Evolutionary conservation across 768 basidiomycete species (phyloP).

Genomic region (Macrolepiota fuliginosa): DNA sequence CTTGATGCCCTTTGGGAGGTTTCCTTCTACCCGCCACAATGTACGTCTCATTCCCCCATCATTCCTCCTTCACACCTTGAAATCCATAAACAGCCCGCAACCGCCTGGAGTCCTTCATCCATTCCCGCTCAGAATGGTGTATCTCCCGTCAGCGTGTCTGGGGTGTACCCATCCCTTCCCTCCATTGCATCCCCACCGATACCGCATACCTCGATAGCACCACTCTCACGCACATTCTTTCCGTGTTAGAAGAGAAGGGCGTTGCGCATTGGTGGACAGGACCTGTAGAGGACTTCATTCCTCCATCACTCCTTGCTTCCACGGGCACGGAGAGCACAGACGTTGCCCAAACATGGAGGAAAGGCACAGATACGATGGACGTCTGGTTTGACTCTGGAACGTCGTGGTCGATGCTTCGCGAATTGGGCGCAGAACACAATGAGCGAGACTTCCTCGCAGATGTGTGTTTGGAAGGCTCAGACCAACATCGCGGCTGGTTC

Average conservation of each 20-base stretch:
- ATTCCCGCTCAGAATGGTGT: slow-evolving; percentile 95
- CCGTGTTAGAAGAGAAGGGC: slow-evolving; percentile 72
- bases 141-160: slow-evolving; percentile 97
- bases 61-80: neutral
- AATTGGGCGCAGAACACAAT: slow-evolving; percentile 29
- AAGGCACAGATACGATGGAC: slow-evolving; percentile 95
- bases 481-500: slow-evolving; percentile 99
- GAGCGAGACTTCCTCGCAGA: slow-evolving; percentile 58
- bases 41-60: slow-evolving; percentile 38
- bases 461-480: slow-evolving; percentile 91
- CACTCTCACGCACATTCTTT: slow-evolving; percentile 73
- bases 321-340: slow-evolving; percentile 25
- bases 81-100: slow-evolving; percentile 60
- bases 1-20: slow-evolving; percentile 67
- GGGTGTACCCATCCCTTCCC: slow-evolving; percentile 94
- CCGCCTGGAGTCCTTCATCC: slow-evolving; percentile 85
- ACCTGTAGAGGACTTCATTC: slow-evolving; percentile 77
- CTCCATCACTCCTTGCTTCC: slow-evolving; percentile 52
- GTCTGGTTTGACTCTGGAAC: slow-evolving; percentile 99
- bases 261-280: slow-evolving; percentile 92
- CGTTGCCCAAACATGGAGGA: slow-evolving; percentile 54
- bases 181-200: slow-evolving; percentile 65
- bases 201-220: slow-evolving; percentile 60
- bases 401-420: slow-evolving; percentile 80
- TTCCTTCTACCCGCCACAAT: slow-evolving; percentile 72